Evolutionary conservation across 768 basidiomycete genomes (phyloP).

Genomic region (Daedaleopsis sinensis): DNA sequence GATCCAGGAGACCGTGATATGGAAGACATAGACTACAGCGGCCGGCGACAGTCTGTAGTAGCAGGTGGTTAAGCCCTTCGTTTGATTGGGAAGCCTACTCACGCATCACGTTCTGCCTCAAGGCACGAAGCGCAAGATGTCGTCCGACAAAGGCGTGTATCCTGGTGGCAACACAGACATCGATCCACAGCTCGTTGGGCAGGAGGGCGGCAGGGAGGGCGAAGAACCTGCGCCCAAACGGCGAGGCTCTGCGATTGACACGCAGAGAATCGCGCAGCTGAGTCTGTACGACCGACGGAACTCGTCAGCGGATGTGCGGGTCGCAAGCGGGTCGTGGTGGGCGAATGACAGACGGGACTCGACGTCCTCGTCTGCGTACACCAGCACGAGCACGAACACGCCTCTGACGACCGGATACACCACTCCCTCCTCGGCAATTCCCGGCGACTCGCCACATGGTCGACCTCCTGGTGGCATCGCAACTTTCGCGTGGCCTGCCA

Average conservation of each 20-base stretch:
- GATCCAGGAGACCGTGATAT: slow-evolving; percentile 38
- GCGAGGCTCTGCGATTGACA: slow-evolving; percentile 82
- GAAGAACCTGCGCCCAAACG: slow-evolving; percentile 80
- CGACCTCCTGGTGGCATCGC: slow-evolving; percentile 64
- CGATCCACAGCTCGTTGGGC: slow-evolving; percentile 68
- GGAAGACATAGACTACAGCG: slow-evolving; percentile 66
- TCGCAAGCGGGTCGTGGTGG: slow-evolving; percentile 51
- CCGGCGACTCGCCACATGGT: slow-evolving; percentile 66
- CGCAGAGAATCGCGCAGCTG: slow-evolving; percentile 72
- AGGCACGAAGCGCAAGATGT: slow-evolving; percentile 86
- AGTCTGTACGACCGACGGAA: slow-evolving; percentile 78
- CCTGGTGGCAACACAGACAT: slow-evolving; percentile 61
- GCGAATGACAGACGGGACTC: slow-evolving; percentile 73
- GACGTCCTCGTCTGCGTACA: slow-evolving; percentile 51
- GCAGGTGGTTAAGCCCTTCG: slow-evolving; percentile 41
- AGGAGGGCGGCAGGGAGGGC: slow-evolving; percentile 64
- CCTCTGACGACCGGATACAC: slow-evolving; percentile 39
- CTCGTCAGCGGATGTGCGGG: slow-evolving; percentile 65
- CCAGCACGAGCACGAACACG: slow-evolving; percentile 42
- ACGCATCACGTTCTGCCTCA: slow-evolving; percentile 37
- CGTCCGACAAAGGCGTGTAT: slow-evolving; percentile 59
- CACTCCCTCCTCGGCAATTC: slow-evolving; percentile 49
- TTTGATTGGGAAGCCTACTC: slow-evolving; percentile 25
- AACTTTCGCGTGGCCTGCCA: slow-evolving; percentile 74
- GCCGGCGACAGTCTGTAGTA: slow-evolving; percentile 74